Base-by-base conservation (phyloP, 2,329 filamentous ascomycete genomes). In the Pleurostoma richardsiae region DNA sequence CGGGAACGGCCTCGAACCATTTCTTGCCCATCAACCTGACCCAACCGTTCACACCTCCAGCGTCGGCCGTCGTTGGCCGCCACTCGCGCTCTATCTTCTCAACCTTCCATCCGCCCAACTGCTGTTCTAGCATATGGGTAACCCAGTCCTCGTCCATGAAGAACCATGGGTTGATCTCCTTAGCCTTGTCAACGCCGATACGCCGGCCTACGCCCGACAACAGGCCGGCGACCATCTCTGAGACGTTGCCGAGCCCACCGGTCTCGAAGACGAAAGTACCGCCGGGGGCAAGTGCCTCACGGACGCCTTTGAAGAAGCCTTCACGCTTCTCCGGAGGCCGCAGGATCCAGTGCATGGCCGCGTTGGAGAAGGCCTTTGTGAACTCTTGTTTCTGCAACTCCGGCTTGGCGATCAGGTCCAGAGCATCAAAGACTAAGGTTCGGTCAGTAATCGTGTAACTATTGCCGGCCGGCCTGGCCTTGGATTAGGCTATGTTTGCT, bases 231-330 rank as follows among this genome's bases (percentile, higher is more conserved):
- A 79, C 73, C 54, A 85, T 75, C 62, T 88, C 85, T 1, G 71
- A 67, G 1, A 86, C 73, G 61, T 88, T 88, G 26, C 85, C 86
- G 43, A 82, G 73, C 0, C 84, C 85, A 44, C 86, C 85, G 80
- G 85, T 85, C 62, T 89, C 85, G 55, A 88, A 86, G 7, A 77
- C 74, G 49, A 88, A 82, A 0, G 55, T 56, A 2, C 82, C 85
- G 8, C 73, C 74, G 0, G 77, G 74, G 31, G 67, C 71, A 3
- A 88, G 71, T 1, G 75, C 68, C 6, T 64, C 64, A 50, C 74
- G 65, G 3, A 82, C 71, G 38, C 70, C 76, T 6, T 56, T 54
- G 56, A 88, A 82, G 61, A 85, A 78, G 29, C 60, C 56, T 4
- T 62, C 53, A 7, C 79, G 72, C 1, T 72, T 73, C 0, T 57